Conservation (phyloP, 805 yeast species). For the Lipomyces chichibuensis region DNA sequence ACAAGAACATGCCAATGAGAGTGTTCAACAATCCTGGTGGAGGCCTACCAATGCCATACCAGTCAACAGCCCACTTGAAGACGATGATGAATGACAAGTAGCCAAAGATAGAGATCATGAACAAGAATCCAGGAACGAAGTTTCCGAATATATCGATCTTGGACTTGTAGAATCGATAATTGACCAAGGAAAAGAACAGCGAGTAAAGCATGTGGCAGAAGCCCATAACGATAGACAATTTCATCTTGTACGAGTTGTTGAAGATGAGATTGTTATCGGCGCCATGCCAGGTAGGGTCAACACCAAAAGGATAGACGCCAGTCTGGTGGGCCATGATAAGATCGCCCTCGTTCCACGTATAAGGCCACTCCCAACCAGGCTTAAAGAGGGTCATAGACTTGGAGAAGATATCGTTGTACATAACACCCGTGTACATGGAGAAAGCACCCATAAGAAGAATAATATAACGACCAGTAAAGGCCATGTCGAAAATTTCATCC, state of each 20-base stretch:
- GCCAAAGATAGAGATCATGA: conserved; percentile 96
- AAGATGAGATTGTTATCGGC: conserved; percentile 88
- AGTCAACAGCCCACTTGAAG: conserved; percentile 93
- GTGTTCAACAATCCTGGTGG: conserved; percentile 94
- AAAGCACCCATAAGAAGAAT: conserved; percentile 89
- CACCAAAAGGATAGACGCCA: conserved; percentile 79
- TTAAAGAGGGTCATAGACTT: conserved; percentile 83
- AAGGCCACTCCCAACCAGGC: conserved; percentile 96
- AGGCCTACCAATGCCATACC: conserved; percentile 73
- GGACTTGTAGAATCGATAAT: conserved; percentile 69
- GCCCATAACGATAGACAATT: conserved; percentile 91
- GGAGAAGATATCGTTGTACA: conserved; percentile 93
- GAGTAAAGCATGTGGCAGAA: conserved; percentile 93
- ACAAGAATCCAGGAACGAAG: conserved; percentile 89
- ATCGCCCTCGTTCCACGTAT: conserved; percentile 67
- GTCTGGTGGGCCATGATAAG: conserved; percentile 64
- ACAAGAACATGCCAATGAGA: conserved; percentile 91
- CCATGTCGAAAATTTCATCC: conserved; percentile 97
- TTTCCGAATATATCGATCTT: conserved; percentile 85
- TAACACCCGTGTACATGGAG: conserved; percentile 91
- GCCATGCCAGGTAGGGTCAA: conserved; percentile 97
- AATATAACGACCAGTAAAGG: conserved; percentile 88
- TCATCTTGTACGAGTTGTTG: conserved; percentile 96
- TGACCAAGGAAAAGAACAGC: conserved; percentile 78
- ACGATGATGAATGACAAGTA: conserved; percentile 82